Evolutionary conservation across 2,329 filamentous ascomycete genomes (phyloP).

Genomic region (Aspergillus arachidicola): DNA sequence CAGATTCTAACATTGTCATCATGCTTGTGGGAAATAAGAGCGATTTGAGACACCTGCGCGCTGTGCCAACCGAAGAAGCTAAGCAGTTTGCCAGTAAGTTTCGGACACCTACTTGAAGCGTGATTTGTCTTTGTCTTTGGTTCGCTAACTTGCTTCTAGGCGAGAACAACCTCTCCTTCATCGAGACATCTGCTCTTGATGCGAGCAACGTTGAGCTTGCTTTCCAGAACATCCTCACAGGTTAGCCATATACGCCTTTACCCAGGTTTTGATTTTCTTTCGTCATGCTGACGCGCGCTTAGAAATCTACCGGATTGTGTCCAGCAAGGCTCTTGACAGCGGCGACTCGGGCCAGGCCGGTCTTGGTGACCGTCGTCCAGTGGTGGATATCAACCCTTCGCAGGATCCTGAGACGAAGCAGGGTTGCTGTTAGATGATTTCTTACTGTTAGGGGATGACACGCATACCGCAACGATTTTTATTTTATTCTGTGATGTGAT

Average conservation of each 20-base stretch:
- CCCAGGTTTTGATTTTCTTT: background rate
- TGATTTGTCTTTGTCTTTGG: background rate
- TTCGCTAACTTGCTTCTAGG: constrained; percentile 55
- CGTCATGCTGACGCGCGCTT: constrained; percentile 15
- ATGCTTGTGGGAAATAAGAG: constrained; percentile 99
- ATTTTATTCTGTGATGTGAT: constrained; percentile 39
- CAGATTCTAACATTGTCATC: constrained; percentile 98
- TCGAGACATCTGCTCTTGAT: constrained; percentile 97
- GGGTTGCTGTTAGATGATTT: constrained; percentile 44
- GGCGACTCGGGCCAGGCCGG: constrained; percentile 80
- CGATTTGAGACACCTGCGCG: constrained; percentile 97
- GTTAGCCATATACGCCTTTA: constrained; percentile 38
- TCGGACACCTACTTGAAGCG: background rate
- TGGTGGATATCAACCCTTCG: constrained; percentile 82
- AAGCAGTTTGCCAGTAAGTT: constrained; percentile 91
- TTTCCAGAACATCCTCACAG: constrained; percentile 99
- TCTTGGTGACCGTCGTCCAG: constrained; percentile 75
- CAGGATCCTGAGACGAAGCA: constrained; percentile 75
- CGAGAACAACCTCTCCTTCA: constrained; percentile 98
- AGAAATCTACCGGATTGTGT: constrained; percentile 99
- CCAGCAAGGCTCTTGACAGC: constrained; percentile 92
- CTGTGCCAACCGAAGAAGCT: constrained; percentile 95
- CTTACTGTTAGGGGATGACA: constrained; percentile 24
- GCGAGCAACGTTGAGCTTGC: constrained; percentile 99
- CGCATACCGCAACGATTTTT: constrained; percentile 38